Base-by-base conservation (phyloP, 306 rosid species). In the Sechiopsis laciniata region DNA sequence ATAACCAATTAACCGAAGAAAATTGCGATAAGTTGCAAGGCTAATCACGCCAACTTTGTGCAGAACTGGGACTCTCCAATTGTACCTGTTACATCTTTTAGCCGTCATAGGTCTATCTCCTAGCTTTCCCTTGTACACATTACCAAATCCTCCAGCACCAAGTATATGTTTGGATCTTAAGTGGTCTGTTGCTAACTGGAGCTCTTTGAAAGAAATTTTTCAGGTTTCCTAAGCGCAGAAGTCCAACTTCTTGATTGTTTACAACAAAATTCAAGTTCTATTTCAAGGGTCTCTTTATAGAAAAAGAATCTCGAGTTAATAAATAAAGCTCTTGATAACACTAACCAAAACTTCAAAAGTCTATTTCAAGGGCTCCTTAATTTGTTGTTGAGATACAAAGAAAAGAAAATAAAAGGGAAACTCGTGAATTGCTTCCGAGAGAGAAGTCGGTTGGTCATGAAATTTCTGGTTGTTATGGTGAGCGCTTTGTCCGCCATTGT, bases 131-230 rank as follows among this genome's bases (percentile, higher is more conserved):
- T 82, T 76, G 10, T 94, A 94, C 16, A 94, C 98, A 77, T 90
- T 89, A 57, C 98, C 98, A 83, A 94, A 94, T 20, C 98, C 98
- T 79, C 98, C 98, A 53, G 95, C 94, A 45, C 98, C 98, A 73
- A 94, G 97, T 75, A 94, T 90, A 77, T 85, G 80, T 78, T 87
- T 90, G 24, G 95, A 81, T 84, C 90, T 85, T 81, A 94, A 94
- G 82, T 80, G 79, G 67, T 89, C 92, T 0, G 98, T 94, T 21
- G 95, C 95, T 1, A 82, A 85, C 76, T 87, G 98, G 68, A 94
- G 98, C 84, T 94, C 89, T 77, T 84, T 90, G 84, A 94, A 89
- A 75, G 77, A 94, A 94, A 68, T 20, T 83, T 74, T 85, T 90
- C 2, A 94, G 92, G 85, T 94, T 94, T 52, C 98, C 98, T 80